Conservation (phyloP, 2,329 filamentous ascomycete species). For the Lasiodiplodia theobromae region DNA sequence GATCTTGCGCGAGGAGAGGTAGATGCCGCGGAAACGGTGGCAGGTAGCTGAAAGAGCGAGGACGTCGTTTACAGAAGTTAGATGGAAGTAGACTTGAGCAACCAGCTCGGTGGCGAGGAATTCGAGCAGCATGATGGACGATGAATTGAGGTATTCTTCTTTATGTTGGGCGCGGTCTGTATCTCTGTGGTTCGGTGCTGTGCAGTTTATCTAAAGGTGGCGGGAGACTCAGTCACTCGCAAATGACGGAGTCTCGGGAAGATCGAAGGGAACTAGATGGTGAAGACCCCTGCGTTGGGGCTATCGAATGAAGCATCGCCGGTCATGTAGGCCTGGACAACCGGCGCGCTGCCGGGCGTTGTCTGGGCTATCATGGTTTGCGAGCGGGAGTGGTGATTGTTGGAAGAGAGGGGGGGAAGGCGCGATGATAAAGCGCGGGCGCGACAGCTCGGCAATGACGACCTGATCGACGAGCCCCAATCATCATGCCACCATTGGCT, state of each 20-base stretch:
- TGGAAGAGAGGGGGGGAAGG: neutral
- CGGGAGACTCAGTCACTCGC: conserved; percentile 12
- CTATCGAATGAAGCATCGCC: conserved; percentile 51
- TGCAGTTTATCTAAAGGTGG: conserved; percentile 27
- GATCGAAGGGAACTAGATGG: conserved; percentile 44
- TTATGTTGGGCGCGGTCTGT: conserved; percentile 8
- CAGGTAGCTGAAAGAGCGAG: conserved; percentile 63
- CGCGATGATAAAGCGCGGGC: conserved; percentile 13
- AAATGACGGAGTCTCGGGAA: conserved; percentile 31
- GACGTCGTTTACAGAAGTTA: conserved; percentile 60
- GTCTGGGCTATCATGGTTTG: conserved; percentile 40
- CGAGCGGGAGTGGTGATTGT: conserved; percentile 38
- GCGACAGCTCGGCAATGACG: conserved; percentile 23
- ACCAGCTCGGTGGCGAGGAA: conserved; percentile 65
- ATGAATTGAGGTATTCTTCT: neutral
- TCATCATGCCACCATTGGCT: conserved; percentile 14
- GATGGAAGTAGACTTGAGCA: conserved; percentile 63
- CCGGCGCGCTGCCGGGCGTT: conserved; percentile 38
- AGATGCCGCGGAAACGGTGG: conserved; percentile 61
- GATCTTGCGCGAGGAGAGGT: conserved; percentile 61
- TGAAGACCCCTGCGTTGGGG: conserved; percentile 62
- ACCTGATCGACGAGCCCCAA: conserved; percentile 5
- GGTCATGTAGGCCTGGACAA: conserved; percentile 36
- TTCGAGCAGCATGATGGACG: conserved; percentile 60
- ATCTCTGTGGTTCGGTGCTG: conserved; percentile 2